Evolutionary conservation across 371 early-diverging fungal genomes (phyloP), one percentile per base, ranked within the genome.

Genomic region (Capillidium rhysosporum): DNA sequence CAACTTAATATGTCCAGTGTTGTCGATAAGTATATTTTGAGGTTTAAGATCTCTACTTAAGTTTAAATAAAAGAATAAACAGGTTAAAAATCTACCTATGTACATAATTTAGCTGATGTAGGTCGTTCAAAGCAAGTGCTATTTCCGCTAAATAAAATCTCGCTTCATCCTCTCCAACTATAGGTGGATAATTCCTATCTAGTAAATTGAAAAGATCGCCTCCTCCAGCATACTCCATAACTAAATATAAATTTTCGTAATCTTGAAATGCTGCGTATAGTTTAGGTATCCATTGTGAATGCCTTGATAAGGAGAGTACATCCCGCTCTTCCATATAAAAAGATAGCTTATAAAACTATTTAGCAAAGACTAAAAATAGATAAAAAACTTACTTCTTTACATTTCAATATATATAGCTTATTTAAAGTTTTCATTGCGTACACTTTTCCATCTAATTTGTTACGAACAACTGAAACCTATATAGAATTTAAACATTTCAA

Each of bases 171-270:
- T 91, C 90, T 0, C 78, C 69, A 58, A 98, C 80, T 0, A 74
- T 82, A 0, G 65, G 55, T 59, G 57, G 9, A 64, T 56, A 18
- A 64, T 55, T 24, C 61, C 71, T 49, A 86, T 79, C 58, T 46
- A 93, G 67, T 65, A 96, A 76, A 38, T 88, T 86, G 76, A 98
- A 94, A 56, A 98, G 64, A 64, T 93, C 92, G 49, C 94, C 93
- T 38, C 92, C 98, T 0, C 94, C 88, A 21, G 91, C 71, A 65
- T 89, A 96, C 65, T 96, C 97, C 97, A 96, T 94, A 29, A 94
- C 84, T 61, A 96, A 71, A 65, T 92, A 96, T 39, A 96, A 65
- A 60, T 85, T 85, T 40, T 76, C 68, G 23, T 73, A 63, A 51
- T 94, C 95, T 65, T 97, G 95, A 63, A 97, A 97, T 5, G 93